Evolutionary conservation across 2,329 filamentous ascomycete species (phyloP).

Genomic region (Lecanicillium sp.): DNA sequence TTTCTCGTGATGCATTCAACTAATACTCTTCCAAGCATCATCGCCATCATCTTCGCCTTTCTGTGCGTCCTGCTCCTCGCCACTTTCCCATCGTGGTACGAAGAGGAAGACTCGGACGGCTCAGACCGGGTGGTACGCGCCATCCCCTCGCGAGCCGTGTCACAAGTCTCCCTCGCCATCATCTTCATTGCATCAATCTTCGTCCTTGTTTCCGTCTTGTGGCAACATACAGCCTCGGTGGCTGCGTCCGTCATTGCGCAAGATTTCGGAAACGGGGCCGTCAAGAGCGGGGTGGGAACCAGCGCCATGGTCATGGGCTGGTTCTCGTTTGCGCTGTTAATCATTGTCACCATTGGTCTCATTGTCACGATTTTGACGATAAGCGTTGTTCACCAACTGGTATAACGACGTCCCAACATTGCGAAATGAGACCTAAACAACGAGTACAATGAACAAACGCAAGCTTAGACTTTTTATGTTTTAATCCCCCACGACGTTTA

Average conservation of each 20-base stretch:
- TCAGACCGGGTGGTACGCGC: conserved; percentile 88
- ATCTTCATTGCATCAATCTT: conserved; percentile 75
- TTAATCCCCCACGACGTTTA: too few species aligned
- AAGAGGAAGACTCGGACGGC: conserved; percentile 73
- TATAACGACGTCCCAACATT: conserved; percentile 20
- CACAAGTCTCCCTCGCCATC: conserved; percentile 84
- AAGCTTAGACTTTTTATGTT: too few species aligned
- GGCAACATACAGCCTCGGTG: conserved; percentile 94
- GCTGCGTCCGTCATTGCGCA: conserved; percentile 90
- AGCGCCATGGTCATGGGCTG: conserved; percentile 95
- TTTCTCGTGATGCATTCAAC: conserved; percentile 3
- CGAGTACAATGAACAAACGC: too few species aligned
- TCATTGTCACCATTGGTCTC: conserved; percentile 90
- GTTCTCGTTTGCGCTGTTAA: conserved; percentile 90
- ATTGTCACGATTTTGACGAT: conserved; percentile 97
- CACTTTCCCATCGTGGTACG: conserved; percentile 96
- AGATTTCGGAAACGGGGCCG: conserved; percentile 84
- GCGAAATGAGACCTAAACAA: too few species aligned
- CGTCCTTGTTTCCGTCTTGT: conserved; percentile 67
- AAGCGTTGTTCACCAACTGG: conserved; percentile 61
- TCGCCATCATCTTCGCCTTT: conserved; percentile 95
- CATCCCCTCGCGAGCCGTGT: conserved; percentile 86
- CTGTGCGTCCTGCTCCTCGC: conserved; percentile 90
- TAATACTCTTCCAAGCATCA: conserved; percentile 55
- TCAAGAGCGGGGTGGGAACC: conserved; percentile 82